Conservation (phyloP, 371 early-diverging fungal species). For the Apophysomyces ossiformis region DNA sequence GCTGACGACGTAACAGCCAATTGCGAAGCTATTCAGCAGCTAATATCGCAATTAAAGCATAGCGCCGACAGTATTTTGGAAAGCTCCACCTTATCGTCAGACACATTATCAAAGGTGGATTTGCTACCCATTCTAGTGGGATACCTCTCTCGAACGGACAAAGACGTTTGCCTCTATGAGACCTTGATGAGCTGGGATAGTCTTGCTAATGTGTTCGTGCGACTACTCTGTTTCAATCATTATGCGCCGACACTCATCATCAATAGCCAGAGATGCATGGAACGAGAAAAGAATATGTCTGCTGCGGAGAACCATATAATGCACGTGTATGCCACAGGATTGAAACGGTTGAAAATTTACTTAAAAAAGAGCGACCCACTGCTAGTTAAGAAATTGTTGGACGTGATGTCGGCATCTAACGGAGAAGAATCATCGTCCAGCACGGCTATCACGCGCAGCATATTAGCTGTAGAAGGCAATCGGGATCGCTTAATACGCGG, state of each 20-base stretch:
- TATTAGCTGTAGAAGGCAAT: background rate
- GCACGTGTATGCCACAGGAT: conserved; percentile 20
- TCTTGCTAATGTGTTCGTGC: conserved; percentile 32
- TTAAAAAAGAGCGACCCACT: conserved; percentile 32
- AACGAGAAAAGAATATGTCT: background rate
- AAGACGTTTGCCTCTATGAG: conserved; percentile 19
- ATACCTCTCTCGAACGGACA: conserved; percentile 14
- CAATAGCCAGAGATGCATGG: conserved; percentile 5
- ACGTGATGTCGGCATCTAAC: conserved; percentile 2
- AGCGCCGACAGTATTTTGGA: background rate
- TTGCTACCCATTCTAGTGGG: conserved; percentile 26
- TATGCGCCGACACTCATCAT: conserved; percentile 30
- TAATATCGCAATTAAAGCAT: conserved; percentile 22
- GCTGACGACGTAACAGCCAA: conserved; percentile 19
- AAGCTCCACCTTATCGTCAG: conserved; percentile 17
- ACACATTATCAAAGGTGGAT: conserved; percentile 28
- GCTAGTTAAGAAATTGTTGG: conserved; percentile 22
- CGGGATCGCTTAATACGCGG: conserved; percentile 13
- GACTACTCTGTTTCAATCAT: conserved; percentile 27
- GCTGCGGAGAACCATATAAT: background rate
- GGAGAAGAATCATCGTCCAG: background rate
- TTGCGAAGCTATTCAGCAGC: conserved; percentile 20
- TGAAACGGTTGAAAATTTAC: conserved; percentile 28
- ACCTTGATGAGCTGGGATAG: conserved; percentile 44
- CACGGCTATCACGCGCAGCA: conserved; percentile 3